Percentiles rank a stretch among this genome's conserved stretches.
phyloP scores from a whole-genome alignment of 495 filamentous ascomycete species.

The Jackrogersella minutella region DNA sequence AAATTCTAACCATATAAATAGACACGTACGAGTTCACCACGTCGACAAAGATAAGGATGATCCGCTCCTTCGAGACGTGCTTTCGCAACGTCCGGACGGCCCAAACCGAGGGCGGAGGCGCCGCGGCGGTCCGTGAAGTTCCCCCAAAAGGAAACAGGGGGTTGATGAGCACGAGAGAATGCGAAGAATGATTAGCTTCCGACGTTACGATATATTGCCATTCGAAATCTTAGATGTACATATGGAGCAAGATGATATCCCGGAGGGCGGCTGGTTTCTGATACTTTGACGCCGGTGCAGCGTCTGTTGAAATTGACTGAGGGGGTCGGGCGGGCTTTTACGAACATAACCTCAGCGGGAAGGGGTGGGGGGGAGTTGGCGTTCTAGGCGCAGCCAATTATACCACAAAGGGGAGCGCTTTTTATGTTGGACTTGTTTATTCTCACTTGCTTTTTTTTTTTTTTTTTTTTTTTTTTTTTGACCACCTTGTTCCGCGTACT shows the following conservation, averaged over 20 bases:
- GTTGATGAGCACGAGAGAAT: conserved; percentile 25
- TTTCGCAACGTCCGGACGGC: conserved; percentile 84
- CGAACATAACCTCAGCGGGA: conserved; percentile 33
- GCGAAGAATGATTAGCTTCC: conserved; percentile 36
- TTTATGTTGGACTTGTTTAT: conserved; percentile 20
- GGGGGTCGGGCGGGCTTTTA: conserved; percentile 18
- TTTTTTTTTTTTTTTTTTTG: too few species aligned
- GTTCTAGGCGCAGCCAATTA: conserved; percentile 42
- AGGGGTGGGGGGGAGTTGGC: conserved; percentile 30
- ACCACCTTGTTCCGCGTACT: background rate
- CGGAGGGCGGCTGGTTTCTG: conserved; percentile 30
- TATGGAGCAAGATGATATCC: conserved; percentile 43
- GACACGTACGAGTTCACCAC: conserved; percentile 90
- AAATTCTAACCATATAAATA: conserved; percentile 48
- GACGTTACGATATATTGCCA: conserved; percentile 39
- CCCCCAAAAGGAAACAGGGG: background rate
- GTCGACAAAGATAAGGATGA: conserved; percentile 88
- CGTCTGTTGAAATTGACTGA: conserved; percentile 29
- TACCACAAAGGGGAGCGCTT: conserved; percentile 40
- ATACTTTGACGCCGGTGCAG: conserved; percentile 26
- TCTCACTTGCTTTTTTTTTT: conserved; percentile 9
- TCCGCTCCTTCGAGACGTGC: conserved; percentile 76
- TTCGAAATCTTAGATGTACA: conserved; percentile 44
- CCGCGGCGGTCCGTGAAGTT: conserved; percentile 53
- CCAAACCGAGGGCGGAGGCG: conserved; percentile 83